phyloP scores from a whole-genome alignment of 2,329 filamentous ascomycete genomes.

The Rosellinia necatrix region DNA sequence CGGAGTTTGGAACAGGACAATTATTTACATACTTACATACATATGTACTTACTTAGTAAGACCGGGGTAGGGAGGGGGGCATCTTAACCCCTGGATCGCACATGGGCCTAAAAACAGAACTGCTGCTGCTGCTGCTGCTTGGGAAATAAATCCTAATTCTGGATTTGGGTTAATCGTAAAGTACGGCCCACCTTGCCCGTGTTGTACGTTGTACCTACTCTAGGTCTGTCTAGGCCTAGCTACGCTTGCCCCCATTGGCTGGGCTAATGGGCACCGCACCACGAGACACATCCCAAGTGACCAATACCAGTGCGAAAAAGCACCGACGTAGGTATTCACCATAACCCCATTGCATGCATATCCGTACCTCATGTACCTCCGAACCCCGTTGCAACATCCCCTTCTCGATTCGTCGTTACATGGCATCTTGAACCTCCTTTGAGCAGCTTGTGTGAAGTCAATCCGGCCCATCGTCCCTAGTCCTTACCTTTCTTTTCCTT shows the following conservation, averaged over 20 bases:
- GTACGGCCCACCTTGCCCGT: too few species aligned
- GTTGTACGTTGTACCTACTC: too few species aligned
- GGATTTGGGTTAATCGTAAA: conserved; percentile 14
- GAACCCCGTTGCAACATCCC: conserved; percentile 10
- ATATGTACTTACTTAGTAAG: background rate
- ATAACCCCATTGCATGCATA: background rate
- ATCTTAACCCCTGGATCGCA: conserved; percentile 19
- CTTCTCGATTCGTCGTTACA: conserved; percentile 21
- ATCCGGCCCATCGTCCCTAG: conserved; percentile 5
- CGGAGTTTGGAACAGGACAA: too few species aligned
- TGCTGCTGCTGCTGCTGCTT: background rate
- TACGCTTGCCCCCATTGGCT: too few species aligned
- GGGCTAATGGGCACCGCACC: background rate
- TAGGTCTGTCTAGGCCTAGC: too few species aligned
- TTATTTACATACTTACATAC: background rate
- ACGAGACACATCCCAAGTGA: background rate
- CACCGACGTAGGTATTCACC: background rate
- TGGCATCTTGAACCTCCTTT: conserved; percentile 30
- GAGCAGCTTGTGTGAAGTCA: conserved; percentile 17
- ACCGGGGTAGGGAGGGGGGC: background rate
- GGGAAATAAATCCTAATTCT: background rate
- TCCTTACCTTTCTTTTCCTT: conserved; percentile 6
- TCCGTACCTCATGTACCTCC: conserved; percentile 6
- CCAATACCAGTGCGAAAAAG: conserved; percentile 18
- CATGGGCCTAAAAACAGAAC: conserved; percentile 19